Base-by-base conservation (phyloP, 768 basidiomycete species). In the Pisolithus marmoratus region DNA sequence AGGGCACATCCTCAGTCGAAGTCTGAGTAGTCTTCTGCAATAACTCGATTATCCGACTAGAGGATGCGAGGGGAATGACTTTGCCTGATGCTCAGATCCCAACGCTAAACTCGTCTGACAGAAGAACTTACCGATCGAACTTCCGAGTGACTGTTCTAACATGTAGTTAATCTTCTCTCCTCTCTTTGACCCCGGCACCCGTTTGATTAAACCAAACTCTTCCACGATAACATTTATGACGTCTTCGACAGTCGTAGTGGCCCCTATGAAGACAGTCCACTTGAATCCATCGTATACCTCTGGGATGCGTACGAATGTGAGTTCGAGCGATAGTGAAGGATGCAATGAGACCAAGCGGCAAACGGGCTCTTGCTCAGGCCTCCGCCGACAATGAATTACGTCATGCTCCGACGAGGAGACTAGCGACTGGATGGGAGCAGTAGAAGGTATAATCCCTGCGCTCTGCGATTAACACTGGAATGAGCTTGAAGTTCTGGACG, bases 341-440 rank as follows among this genome's bases (percentile, higher is more conserved):
- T 91, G 80, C 2, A 84, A 72, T 5, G 86, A 86, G 2, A 92
- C 83, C 40, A 94, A 72, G 1, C 89, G 84, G 38, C 92, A 65
- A 3, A 75, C 68, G 9, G 90, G 84, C 2, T 72, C 72, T 60
- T 86, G 85, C 36, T 87, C 70, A 64, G 86, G 38, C 19, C 19
- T 45, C 26, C 23, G 63, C 26, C 23, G 63, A 60, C 2, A 70
- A 20, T 5, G n/a, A 42, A 7, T 26, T 24, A 24, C 48, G 20
- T 60, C 66, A 36, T 66, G 63, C 43, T 68, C 58, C 20, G 71
- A 61, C 12, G 74, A 52, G 60, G 75, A 71, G 23, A 87, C 63
- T 12, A 87, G 67, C 3, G 82, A 80, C 0, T 78, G 77, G 50
- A 88, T 69, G 43, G 62, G 69, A 3, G 73, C 64, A 22, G 70